phyloP scores from a whole-genome alignment of 306 rosid species.

The Fragaria nilgerrensis region DNA sequence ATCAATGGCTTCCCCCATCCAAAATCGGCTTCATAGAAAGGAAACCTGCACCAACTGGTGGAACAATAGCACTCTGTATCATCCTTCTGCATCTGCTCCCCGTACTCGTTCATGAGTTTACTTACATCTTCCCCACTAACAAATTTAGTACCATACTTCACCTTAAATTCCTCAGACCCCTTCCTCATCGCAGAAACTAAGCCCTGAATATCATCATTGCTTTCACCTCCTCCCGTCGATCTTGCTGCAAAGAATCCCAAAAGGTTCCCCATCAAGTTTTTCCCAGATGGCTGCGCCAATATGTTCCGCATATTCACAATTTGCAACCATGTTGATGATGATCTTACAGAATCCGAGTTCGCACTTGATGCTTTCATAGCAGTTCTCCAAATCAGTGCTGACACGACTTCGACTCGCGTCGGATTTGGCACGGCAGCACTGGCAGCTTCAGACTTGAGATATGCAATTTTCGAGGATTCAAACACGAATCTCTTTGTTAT shows the following conservation, averaged over 20 bases:
- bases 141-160: neutral
- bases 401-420: constrained; percentile 17
- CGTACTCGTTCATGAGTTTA: neutral
- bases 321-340: constrained; percentile 25
- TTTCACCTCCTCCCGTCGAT: constrained; percentile 11
- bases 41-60: neutral
- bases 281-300: constrained; percentile 19
- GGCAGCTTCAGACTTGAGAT: constrained; percentile 8
- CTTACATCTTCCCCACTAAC: neutral
- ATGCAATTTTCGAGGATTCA: constrained; percentile 4
- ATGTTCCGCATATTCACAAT: constrained; percentile 30
- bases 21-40: neutral
- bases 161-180: neutral
- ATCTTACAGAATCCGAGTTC: constrained; percentile 8
- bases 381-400: constrained; percentile 1
- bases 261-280: constrained; percentile 41
- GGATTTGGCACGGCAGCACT: constrained; percentile 11
- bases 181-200: neutral
- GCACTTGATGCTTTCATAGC: constrained; percentile 21
- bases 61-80: neutral
- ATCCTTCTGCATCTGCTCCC: neutral
- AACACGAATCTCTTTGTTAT: constrained; percentile 38
- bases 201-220: neutral
- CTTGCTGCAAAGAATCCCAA: constrained; percentile 21
- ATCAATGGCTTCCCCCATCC: constrained; percentile 3